Base-by-base conservation (phyloP, 352 stramenopile genomes). In the Globisporangium barbulae region DNA sequence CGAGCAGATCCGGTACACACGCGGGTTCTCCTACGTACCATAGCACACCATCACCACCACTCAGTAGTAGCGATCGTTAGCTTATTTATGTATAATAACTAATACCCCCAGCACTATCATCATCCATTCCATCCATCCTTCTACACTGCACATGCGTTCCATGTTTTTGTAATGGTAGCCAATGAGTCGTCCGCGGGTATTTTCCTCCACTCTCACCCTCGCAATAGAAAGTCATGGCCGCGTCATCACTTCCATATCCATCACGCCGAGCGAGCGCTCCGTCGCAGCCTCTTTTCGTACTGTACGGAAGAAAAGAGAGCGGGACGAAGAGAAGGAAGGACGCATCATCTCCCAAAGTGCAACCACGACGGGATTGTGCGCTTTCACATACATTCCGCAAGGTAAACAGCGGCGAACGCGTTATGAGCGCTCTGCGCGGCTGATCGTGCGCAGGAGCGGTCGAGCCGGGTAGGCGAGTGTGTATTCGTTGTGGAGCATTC, bases 71-170 rank as follows among this genome's bases (percentile, higher is more conserved):
- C 45, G 56, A 54, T 62, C 35, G 56, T 62, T 62, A 62, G 56
- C 56, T 62, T 62, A 62, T 62, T 62, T 62, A 62, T 62, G 56
- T 62, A 62, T 30, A 62, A 53, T 62, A 62, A 62, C 56, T 62
- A 62, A 61, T 61, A 61, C 53, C 55, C 41, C 55, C 55, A 57
- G 25, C 17, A 12, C 53, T 8, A 4, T 52, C 21, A 31, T n/a
- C 13, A n/a, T 48, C 22, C 31, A 13, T 33, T 9, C 21, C 10
- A n/a, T 59, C 35, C 17, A 50, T 39, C 54, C 28, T 30, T 39
- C 45, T 49, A 55, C 25, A 55, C 17, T 7, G 6, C 52, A 6
- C 52, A 21, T 7, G 25, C 49, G 10, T 42, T 25, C 12, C 19
- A 41, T 42, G 12, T 37, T 60, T 37, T 21, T 50, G 12, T 33